Percentiles rank a stretch among this genome's conserved stretches.
Conservation (phyloP, 352 stramenopile genomes). For the Pythium sp. region DNA sequence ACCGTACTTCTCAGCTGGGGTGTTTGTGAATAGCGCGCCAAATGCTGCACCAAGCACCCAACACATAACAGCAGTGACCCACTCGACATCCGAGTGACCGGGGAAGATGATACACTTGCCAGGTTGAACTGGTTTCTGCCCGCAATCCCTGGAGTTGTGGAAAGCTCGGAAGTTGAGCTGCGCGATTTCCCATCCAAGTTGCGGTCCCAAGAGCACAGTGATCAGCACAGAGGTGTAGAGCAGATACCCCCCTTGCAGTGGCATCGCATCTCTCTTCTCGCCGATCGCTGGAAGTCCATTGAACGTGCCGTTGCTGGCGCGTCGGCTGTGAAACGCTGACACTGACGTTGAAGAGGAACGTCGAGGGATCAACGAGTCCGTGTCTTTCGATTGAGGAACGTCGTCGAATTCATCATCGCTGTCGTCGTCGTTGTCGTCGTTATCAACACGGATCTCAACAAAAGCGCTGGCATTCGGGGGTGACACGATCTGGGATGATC, state of each 20-base stretch:
- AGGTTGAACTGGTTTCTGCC: constrained; percentile 19
- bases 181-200: constrained; percentile 42
- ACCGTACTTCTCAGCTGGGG: constrained; percentile 33
- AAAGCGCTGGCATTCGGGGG: constrained; percentile 5
- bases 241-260: constrained; percentile 23
- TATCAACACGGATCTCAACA: constrained; percentile 12
- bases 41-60: constrained; percentile 39
- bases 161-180: constrained; percentile 45
- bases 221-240: constrained; percentile 37
- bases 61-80: constrained; percentile 32
- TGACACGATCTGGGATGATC: constrained; percentile 14
- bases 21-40: constrained; percentile 29
- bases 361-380: constrained; percentile 10
- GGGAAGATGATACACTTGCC: constrained; percentile 40
- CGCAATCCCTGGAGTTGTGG: constrained; percentile 35
- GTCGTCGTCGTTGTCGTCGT: constrained; percentile 1
- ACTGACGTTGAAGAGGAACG: constrained; percentile 8
- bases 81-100: constrained; percentile 32
- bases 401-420: constrained; percentile 1
- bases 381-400: constrained; percentile 6
- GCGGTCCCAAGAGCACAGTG: constrained; percentile 32
- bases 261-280: constrained; percentile 1
- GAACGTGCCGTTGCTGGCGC: constrained; percentile 10
- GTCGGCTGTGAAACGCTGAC: constrained; percentile 5
- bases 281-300: constrained; percentile 5